Percentiles rank a stretch among this genome's conserved stretches.
These are phyloP conservation scores for Saururus chinensis DNA, from an alignment of 164 flowering plant genomes.

Conservation along the genomic window DNA sequence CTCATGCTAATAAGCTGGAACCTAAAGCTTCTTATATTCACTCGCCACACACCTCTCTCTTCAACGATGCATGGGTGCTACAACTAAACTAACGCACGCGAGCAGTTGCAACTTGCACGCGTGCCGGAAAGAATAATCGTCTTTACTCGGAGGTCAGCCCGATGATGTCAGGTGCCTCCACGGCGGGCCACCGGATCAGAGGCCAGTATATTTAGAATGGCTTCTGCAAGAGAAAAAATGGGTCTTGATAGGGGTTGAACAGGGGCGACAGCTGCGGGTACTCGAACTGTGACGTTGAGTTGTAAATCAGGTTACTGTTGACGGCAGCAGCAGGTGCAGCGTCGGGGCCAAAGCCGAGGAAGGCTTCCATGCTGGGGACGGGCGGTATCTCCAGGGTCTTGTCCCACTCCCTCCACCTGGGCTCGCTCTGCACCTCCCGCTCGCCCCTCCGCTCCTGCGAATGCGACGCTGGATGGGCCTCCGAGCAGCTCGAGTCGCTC, in stretches of 20 bases:
- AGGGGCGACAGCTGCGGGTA: constrained; percentile 5
- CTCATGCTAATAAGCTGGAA: no score
- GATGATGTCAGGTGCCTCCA: no score
- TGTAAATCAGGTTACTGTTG: neutral
- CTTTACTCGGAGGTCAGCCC: no score
- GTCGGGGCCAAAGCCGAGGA: neutral
- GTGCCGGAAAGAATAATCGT: neutral
- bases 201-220: neutral
- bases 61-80: neutral
- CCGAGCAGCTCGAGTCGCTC: constrained; percentile 3
- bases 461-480: neutral
- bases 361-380: neutral
- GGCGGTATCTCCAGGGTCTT: neutral
- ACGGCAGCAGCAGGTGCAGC: neutral
- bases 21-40: neutral
- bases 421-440: constrained; percentile 9
- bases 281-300: neutral
- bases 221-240: constrained; percentile 2
- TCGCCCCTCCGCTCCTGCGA: constrained; percentile 4
- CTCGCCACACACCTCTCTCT: neutral
- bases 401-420: constrained; percentile 8
- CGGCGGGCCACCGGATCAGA: no score
- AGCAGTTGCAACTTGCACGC: no score
- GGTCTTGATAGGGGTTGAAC: constrained; percentile 1
- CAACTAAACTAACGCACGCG: neutral